Base-by-base conservation (phyloP, 352 stramenopile species). In the Phytophthora quininea region DNA sequence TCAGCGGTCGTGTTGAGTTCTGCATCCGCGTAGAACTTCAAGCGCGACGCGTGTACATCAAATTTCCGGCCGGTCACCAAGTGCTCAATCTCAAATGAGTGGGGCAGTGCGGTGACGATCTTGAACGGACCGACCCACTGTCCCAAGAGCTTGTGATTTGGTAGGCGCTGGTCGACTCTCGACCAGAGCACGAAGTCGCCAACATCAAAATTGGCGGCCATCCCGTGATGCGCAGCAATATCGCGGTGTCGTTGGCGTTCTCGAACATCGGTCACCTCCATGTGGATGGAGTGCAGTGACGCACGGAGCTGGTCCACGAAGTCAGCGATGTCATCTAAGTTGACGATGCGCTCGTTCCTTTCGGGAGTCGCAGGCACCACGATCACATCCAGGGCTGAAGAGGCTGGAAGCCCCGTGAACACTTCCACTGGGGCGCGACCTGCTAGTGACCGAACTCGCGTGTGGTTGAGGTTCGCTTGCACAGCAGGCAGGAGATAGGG, bases 141-240 rank as follows among this genome's bases (percentile, higher is more conserved):
- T 6, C 46, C 67, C 0, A 70, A 11, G 4, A 74, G 43, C 33
- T 74, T 74, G 61, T 62, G 54, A 7, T 49, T 49, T 4, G 61
- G 54, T 7, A 74, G 35, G 9, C 67, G 31, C 24, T 48, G 46
- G 29, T 68, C 62, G 4, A 75, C 54, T 14, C 62, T 35, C 15
- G 55, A 75, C 62, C 62, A 71, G 0, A 75, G 54, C 2, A 75
- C 62, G 46, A 58, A 71, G 29, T 71, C 55, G 1, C 67, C 62
- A 6, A 64, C 46, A 9, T 56, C 53, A 50, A 67, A 75, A n/a
- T 71, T 74, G 32, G 29, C 43, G 19, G 40, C 5, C 29, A 15
- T 37, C 3, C 50, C 57, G 3, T 67, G 53, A 10, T 64, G 58
- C 0, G 59, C 47, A 8, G 19, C 40, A 33, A 62, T 59, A 27